Evolutionary conservation across 345 rosid species (phyloP), one percentile per base, ranked within the genome.

Genomic region (Gossypium mustelinum): DNA sequence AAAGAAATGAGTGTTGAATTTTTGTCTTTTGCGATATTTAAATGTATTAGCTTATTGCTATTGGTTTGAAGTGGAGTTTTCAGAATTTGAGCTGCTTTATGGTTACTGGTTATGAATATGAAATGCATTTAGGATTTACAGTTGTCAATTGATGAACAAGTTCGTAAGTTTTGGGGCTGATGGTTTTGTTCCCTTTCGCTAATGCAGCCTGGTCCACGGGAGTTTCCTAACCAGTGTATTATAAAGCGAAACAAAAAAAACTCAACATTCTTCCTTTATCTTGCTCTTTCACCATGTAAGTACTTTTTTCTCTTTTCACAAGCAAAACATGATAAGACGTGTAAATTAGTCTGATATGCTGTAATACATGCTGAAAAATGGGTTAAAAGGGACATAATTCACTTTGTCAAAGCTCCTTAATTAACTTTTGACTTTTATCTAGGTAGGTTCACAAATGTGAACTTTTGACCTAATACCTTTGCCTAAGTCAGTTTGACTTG

Each of bases 201-300:
- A 24, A 52, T 68, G 66, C 80, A 66, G 69, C 76, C 76, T 60
- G 76, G 97, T 73, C 97, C 98, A 0, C 77, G 81, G 6, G 92
- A 88, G 12, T 70, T 75, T 44, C 86, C 92, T 1, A 89, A 92
- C 76, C 94, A 88, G 63, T 94, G 97, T 79, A 82, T 94, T 66
- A 89, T 92, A 71, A 90, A 74, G 83, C 84, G 97, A 82, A 86
- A 83, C 79, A 88, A 86, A 88, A 89, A 84, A 86, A 89, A 84
- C 20, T 88, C 93, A 6, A 92, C 97, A 0, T 92, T 90, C 73
- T 90, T 71, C 85, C 89, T 92, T 74, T 86, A 85, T 83, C 97
- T 94, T 39, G 86, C 92, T 52, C 90, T 84, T 34, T 60, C 83
- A 14, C 89, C 95, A 70, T 85, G 98, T 94, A 85, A 94, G 97